Base-by-base conservation (phyloP, 2,329 filamentous ascomycete genomes). In the Trichoderma atrobrunneum region DNA sequence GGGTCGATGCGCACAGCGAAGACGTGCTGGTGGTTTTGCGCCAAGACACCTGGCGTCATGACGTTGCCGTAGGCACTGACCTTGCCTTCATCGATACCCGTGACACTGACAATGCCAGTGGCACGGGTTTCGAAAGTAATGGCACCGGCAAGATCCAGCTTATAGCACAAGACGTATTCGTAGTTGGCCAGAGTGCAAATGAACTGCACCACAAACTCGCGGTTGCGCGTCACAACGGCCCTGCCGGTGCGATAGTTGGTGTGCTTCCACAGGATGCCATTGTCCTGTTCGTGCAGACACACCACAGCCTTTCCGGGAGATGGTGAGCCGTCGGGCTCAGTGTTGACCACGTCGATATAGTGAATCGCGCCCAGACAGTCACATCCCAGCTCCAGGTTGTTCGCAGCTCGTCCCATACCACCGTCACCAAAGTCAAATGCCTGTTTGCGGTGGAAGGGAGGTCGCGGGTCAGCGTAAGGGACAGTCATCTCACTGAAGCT, bases 351-450 rank as follows among this genome's bases (percentile, higher is more conserved):
- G 75, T 91, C 89, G 72, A 93, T 87, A 74, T 87, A 87, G 72
- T 91, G 88, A 75, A 92, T 92, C 0, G 87, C 86, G 7, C 92
- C 92, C 0, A 93, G 85, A 75, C 91, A 91, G 77, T 93, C 91
- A 71, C 91, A 93, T 21, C 91, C 91, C 0, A 93, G 84, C 18
- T 85, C 83, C 3, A 94, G 84, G 73, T 92, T 92, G 79, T 93
- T 93, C 18, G 90, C 89, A 62, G 86, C 88, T 63, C 88, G 86
- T 2, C 91, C 91, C 28, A 89, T 88, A 6, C 91, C 91, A 11
- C 87, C 89, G 72, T 93, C 90, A 8, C 91, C 91, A 73, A 93
- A 88, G 75, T 93, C 91, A 76, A 93, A 93, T 0, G 91, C 91
- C 68, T 90, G 88, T 78, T 93, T 93, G 56, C 90, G 86, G 67